phyloP scores from a whole-genome alignment of 1,284 basidiomycete genomes.

The Phellopilus nigrolimitatus region DNA sequence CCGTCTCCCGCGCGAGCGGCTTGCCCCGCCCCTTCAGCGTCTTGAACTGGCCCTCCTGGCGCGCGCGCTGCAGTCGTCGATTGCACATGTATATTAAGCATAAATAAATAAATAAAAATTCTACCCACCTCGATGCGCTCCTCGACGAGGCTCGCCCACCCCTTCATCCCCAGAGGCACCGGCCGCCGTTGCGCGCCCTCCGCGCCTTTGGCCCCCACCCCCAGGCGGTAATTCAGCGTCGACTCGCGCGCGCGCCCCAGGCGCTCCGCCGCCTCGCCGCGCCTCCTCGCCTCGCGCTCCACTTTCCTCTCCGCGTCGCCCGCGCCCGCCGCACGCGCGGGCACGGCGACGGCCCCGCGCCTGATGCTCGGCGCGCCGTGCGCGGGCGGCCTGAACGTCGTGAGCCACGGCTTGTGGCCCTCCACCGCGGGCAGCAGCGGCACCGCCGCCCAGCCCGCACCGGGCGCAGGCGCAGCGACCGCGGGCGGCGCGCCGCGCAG shows the following conservation, averaged over 20 bases:
- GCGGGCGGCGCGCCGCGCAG: constrained; percentile 47
- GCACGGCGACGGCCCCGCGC: constrained; percentile 40
- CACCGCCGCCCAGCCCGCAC: constrained; percentile 35
- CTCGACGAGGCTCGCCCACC: constrained; percentile 74
- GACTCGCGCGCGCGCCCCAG: constrained; percentile 66
- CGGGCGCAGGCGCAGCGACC: constrained; percentile 20
- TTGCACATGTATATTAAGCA: constrained; percentile 20
- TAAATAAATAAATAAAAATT: not conserved
- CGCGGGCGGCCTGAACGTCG: constrained; percentile 57
- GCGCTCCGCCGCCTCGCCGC: constrained; percentile 48
- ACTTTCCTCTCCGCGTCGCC: constrained; percentile 49
- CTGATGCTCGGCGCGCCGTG: constrained; percentile 48
- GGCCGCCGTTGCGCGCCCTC: constrained; percentile 31
- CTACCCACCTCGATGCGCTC: constrained; percentile 69
- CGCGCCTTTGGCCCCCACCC: constrained; percentile 33
- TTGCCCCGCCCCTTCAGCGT: constrained; percentile 72
- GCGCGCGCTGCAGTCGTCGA: constrained; percentile 49
- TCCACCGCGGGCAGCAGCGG: constrained; percentile 49
- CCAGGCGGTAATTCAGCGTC: constrained; percentile 70
- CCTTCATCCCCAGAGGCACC: constrained; percentile 63
- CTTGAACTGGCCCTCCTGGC: constrained; percentile 65
- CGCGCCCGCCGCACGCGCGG: constrained; percentile 31
- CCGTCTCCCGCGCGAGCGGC: constrained; percentile 54
- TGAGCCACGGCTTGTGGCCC: constrained; percentile 66
- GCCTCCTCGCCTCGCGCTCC: constrained; percentile 49